These are phyloP conservation scores for Eucalyptus regnans DNA, from an alignment of 345 rosid genomes.

Conservation along the genomic window DNA sequence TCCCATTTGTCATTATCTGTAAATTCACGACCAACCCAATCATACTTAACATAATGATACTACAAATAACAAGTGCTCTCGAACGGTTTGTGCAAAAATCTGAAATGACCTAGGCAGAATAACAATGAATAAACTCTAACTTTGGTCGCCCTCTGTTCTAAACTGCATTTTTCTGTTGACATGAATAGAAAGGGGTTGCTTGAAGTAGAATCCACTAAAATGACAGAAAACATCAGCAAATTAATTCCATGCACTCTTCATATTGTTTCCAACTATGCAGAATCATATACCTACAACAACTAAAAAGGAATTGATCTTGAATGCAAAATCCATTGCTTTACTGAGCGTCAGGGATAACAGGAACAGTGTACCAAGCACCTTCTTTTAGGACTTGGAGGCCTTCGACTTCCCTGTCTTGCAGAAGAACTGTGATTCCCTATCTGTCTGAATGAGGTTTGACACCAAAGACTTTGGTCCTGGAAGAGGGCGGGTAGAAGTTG, in stretches of 20 bases:
- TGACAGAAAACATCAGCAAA: not conserved
- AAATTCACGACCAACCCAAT: not conserved
- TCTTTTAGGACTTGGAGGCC: constrained; percentile 28
- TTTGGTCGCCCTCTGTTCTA: not conserved
- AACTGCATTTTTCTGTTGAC: not conserved
- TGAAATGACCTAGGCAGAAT: not conserved
- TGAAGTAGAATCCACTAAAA: not conserved
- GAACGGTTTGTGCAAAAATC: not conserved
- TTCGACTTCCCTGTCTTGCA: constrained; percentile 26
- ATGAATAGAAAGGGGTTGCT: not conserved
- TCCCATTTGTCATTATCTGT: constrained; percentile 50
- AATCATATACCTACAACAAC: not conserved
- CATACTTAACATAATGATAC: not conserved
- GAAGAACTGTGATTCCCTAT: constrained; percentile 33
- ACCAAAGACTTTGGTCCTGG: constrained; percentile 34
- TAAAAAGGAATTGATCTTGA: not conserved
- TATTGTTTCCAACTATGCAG: not conserved
- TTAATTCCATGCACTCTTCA: not conserved
- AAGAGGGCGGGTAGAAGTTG: constrained; percentile 42
- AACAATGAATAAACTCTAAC: not conserved
- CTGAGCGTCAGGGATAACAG: constrained; percentile 32
- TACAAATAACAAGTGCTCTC: not conserved
- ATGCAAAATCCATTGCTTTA: not conserved
- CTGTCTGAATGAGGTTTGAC: constrained; percentile 43
- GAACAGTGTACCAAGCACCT: constrained; percentile 28